Base-by-base conservation (phyloP, 2,329 filamentous ascomycete species). In the Elsinoe ampelina region DNA sequence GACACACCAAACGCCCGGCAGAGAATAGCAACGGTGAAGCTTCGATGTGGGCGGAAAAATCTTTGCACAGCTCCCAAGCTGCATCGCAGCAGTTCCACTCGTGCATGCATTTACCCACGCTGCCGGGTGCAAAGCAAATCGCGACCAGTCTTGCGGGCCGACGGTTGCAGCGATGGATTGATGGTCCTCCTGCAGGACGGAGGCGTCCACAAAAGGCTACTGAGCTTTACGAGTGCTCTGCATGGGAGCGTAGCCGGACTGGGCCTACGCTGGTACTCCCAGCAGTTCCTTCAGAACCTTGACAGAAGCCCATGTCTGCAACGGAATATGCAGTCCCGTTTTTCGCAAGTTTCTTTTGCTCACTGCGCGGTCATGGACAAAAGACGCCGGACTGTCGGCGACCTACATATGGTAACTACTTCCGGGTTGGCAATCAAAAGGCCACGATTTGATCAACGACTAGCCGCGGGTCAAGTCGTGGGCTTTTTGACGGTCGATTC, bases 21-120 rank as follows among this genome's bases (percentile, higher is more conserved):
- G 34, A 52, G 34, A 52, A 32, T 52, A 26, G 19, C 34, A 52
- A 52, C 48, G 48, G 48, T 52, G 48, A 52, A 36, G 48, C 48
- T 52, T 52, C 34, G 48, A 52, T 34, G 48, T 52, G 48, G 48
- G 34, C 48, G 48, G 48, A 52, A 52, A 38, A 17, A 22, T 34
- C 17, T 52, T 17, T 19, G n/a, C 22, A 51, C 11, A 35, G 32
- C 26, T 10, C 13, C 35, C 8, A 19, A 42, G 47, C 47, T 51
- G 47, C 47, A 51, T 42, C 17, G 5, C 5, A 52, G 34, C 17
- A 19, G 32, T 38, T 17, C 32, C 22, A 22, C 19, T 30, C 48
- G 38, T 30, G 43, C 43, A 32, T 32, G 22, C 43, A 15, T 10
- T 32, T 48, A 48, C 48, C 48, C 48, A 52, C 48, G 48, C 48